Conservation (phyloP, 768 basidiomycete species). For the Peribolospora baueri region DNA sequence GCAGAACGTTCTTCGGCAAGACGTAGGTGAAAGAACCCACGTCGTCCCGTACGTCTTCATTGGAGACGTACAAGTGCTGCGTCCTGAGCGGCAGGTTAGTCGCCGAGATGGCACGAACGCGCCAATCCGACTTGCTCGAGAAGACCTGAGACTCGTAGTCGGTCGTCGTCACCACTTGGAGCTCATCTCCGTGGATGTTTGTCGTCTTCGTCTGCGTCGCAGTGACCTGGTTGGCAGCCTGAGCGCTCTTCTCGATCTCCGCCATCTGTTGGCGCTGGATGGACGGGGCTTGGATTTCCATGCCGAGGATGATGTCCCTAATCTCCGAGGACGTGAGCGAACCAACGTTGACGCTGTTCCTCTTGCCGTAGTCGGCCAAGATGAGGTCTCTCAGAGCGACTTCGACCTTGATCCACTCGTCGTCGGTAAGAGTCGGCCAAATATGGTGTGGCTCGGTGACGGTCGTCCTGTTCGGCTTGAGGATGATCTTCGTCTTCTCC, state of each 20-base stretch:
- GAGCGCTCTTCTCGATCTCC: conserved; percentile 85
- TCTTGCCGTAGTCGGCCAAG: conserved; percentile 81
- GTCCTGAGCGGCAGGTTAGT: conserved; percentile 87
- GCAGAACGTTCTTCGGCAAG: conserved; percentile 84
- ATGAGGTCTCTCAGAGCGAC: conserved; percentile 97
- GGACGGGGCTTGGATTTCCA: conserved; percentile 89
- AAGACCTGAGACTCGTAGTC: conserved; percentile 98
- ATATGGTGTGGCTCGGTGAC: conserved; percentile 95
- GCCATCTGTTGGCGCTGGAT: conserved; percentile 95
- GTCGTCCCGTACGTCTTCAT: conserved; percentile 97
- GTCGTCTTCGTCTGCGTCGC: conserved; percentile 96
- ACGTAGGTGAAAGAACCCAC: conserved; percentile 85
- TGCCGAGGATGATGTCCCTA: conserved; percentile 91
- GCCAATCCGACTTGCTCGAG: conserved; percentile 98
- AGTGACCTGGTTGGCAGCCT: conserved; percentile 83
- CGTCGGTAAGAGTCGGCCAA: conserved; percentile 77
- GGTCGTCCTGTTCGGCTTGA: conserved; percentile 90
- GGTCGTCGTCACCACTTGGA: conserved; percentile 86
- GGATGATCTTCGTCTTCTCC: conserved; percentile 94
- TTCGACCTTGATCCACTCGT: conserved; percentile 98
- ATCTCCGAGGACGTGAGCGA: conserved; percentile 91
- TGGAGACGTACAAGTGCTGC: conserved; percentile 96
- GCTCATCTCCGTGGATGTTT: conserved; percentile 87
- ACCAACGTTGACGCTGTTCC: conserved; percentile 94
- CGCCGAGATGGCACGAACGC: conserved; percentile 88